Evolutionary conservation across 495 filamentous ascomycete genomes (phyloP).

Genomic region (Aspergillus homomorphus): DNA sequence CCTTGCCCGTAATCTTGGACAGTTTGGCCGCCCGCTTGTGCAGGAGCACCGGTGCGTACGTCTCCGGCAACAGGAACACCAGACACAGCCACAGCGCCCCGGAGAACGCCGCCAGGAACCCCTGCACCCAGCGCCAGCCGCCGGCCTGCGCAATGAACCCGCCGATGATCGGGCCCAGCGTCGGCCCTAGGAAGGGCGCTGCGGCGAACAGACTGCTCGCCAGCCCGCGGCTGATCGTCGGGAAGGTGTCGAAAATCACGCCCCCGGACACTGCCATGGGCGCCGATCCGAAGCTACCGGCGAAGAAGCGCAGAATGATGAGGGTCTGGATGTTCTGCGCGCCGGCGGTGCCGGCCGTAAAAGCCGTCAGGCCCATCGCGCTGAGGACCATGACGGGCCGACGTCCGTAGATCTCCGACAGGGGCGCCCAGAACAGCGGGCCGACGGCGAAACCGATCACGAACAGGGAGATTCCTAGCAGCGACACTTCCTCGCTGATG

Average conservation of each 20-base stretch:
- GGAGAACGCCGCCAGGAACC: neutral
- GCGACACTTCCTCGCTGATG: neutral
- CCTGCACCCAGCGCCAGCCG: neutral
- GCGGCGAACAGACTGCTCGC: neutral
- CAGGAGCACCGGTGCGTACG: neutral
- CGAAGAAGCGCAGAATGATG: neutral
- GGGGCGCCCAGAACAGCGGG: neutral
- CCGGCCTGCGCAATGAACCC: neutral
- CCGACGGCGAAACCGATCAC: neutral
- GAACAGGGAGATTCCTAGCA: neutral
- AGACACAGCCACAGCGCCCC: no score
- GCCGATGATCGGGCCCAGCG: constrained; percentile 1
- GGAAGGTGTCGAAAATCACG: neutral
- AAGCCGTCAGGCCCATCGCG: neutral
- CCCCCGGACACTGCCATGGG: neutral
- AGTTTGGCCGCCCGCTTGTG: neutral
- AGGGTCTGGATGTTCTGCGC: neutral
- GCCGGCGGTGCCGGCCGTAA: neutral
- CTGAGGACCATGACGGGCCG: neutral
- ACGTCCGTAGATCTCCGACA: neutral
- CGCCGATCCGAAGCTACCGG: neutral
- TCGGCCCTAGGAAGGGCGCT: neutral
- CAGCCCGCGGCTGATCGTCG: neutral
- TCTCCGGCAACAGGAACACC: neutral
- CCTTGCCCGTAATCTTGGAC: neutral